A percentile compares a stretch with the other conserved stretches of the same genome.
phyloP scores from a whole-genome alignment of 805 yeast species.

The Lachancea quebecensis region DNA sequence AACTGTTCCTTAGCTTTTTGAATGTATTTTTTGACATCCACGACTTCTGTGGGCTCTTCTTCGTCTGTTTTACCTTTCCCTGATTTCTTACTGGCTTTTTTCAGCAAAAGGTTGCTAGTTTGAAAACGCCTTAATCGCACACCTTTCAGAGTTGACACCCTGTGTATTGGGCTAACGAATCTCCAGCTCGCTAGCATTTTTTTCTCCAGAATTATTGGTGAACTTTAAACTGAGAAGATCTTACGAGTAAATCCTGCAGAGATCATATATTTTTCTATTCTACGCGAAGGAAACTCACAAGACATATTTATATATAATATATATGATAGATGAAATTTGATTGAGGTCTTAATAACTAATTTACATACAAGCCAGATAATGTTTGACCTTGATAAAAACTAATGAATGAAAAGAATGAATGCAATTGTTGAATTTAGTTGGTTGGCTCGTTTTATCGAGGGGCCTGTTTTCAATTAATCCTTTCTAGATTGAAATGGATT shows the following conservation, averaged over 20 bases:
- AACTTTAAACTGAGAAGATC: too few species aligned
- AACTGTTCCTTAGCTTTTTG: conserved; percentile 30
- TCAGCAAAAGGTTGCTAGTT: background rate
- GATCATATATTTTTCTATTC: too few species aligned
- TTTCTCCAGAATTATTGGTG: too few species aligned
- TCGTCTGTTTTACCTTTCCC: conserved; percentile 11
- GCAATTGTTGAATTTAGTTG: background rate
- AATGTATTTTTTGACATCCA: conserved; percentile 14
- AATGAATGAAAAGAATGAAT: conserved; percentile 7
- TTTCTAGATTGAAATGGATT: conserved; percentile 58
- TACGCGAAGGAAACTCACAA: background rate
- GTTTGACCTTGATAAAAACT: background rate
- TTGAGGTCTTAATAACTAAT: background rate
- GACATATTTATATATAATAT: too few species aligned
- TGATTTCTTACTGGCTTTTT: conserved; percentile 8
- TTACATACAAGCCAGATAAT: conserved; percentile 13
- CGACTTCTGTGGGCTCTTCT: conserved; percentile 11
- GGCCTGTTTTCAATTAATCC: background rate
- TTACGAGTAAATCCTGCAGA: too few species aligned
- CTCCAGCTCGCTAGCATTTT: too few species aligned
- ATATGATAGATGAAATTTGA: background rate
- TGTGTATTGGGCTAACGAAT: too few species aligned
- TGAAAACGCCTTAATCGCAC: too few species aligned
- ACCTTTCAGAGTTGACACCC: too few species aligned
- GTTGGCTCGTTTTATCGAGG: background rate